Conservation (phyloP, 352 stramenopile genomes). For the Phytophthora foliorum region DNA sequence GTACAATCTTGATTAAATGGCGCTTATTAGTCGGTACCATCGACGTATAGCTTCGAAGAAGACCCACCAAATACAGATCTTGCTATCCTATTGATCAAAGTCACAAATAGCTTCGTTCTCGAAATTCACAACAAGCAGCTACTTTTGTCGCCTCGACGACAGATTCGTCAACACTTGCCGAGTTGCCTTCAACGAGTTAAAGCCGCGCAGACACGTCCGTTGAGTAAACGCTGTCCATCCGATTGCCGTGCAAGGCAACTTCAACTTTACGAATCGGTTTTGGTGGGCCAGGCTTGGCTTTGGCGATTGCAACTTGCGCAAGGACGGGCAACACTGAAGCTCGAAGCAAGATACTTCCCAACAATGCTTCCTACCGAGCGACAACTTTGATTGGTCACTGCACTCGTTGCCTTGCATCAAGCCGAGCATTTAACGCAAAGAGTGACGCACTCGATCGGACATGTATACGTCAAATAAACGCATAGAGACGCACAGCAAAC, state of each 20-base stretch:
- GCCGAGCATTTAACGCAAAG: background rate
- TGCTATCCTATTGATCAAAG: too few relatives aligned
- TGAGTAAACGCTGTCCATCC: constrained; percentile 29
- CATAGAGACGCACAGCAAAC: constrained; percentile 7
- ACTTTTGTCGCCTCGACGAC: background rate
- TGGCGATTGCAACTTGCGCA: background rate
- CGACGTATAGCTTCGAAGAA: too few relatives aligned
- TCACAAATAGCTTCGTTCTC: too few relatives aligned
- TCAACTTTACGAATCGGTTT: constrained; percentile 21
- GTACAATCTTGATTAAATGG: too few relatives aligned
- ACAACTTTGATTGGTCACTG: background rate
- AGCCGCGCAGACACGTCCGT: constrained; percentile 13
- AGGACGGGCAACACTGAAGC: constrained; percentile 15
- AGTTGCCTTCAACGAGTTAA: constrained; percentile 12
- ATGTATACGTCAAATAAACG: constrained; percentile 26
- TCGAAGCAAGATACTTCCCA: background rate
- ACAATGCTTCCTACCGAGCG: background rate
- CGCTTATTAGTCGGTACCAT: too few relatives aligned
- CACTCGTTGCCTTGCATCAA: background rate
- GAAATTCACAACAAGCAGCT: too few relatives aligned
- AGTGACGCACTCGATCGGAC: background rate
- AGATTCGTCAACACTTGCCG: constrained; percentile 26
- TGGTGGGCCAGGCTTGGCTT: background rate
- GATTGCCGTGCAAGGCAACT: constrained; percentile 16
- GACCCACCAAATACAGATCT: too few relatives aligned